Base-by-base conservation (phyloP, 2,329 filamentous ascomycete genomes). In the Eutypa lata region DNA sequence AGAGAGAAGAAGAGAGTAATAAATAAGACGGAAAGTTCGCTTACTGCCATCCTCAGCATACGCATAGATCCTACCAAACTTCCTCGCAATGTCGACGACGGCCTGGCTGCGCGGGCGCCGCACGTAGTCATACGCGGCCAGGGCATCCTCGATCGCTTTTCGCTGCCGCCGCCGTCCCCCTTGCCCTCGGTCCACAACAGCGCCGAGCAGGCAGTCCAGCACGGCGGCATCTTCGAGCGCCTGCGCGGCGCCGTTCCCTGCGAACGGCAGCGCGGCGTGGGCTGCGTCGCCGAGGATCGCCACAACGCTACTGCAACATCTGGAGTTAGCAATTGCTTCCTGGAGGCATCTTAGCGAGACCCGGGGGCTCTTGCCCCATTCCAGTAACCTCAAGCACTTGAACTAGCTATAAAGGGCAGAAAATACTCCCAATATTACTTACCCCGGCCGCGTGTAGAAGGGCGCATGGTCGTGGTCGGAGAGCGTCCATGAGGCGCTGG, bases 171-270 rank as follows among this genome's bases (percentile, higher is more conserved):
- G 35, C 6, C 16, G n/a, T 7, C 35, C 13, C 4, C 35, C 7
- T 38, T 14, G 35, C 16, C 35, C 7, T 38, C 35, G 6, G 13
- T 44, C 21, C 21, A 21, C 31, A 19, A 66, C 59, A 38, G 40
- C 37, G 2, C 28, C 51, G 40, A 71, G 60, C 18, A 71, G 46
- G 19, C 43, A 37, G 31, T 63, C 52, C 7, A 73, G 61, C 7
- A 66, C 64, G 2, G 65, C 62, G 1, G 67, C 66, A 52, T 72
- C 70, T 55, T 73, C 69, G 46, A 73, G 58, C n/a, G 68, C 70
- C 53, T 72, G 70, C 18, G 67, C 66, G 1, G 69, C 69, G 0
- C 69, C 69, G 50, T 71, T 69, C 7, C 69, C 69, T 3, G 65
- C 62, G 55, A 71, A 72, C 0, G 69, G 69, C 2, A 70, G 57